Conservation (phyloP, 1,284 basidiomycete species). For the Moesziomyces sp. region DNA sequence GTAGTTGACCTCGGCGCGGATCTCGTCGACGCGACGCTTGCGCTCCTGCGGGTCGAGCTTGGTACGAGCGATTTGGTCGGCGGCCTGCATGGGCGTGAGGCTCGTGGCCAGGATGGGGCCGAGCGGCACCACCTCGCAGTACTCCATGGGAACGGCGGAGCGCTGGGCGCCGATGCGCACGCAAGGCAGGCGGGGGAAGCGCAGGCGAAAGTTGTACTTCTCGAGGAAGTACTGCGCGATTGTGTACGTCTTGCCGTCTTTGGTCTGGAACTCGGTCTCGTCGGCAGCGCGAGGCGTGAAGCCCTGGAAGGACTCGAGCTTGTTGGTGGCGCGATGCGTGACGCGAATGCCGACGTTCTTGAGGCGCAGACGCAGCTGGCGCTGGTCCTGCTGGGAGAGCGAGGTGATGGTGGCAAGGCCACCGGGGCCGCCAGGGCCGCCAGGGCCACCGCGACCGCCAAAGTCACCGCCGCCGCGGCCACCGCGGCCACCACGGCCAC, state of each 20-base stretch:
- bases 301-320: conserved; percentile 49
- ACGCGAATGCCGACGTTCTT: conserved; percentile 37
- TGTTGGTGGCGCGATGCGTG: conserved; percentile 48
- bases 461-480: conserved; percentile 25
- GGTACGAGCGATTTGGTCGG: conserved; percentile 42
- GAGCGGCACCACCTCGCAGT: conserved; percentile 36
- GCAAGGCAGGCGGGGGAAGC: conserved; percentile 43
- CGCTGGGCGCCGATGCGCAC: conserved; percentile 33
- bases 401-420: conserved; percentile 10
- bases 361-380: conserved; percentile 50
- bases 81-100: conserved; percentile 36
- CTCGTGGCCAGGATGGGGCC: conserved; percentile 43
- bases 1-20: conserved; percentile 45
- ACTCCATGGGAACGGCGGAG: conserved; percentile 49
- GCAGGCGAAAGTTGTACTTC: conserved; percentile 47
- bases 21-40: conserved; percentile 34
- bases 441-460: conserved; percentile 42
- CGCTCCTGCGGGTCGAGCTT: conserved; percentile 36
- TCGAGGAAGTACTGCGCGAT: conserved; percentile 43
- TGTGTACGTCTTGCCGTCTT: conserved; percentile 28
- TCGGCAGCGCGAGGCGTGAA: conserved; percentile 37
- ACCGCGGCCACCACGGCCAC: conserved; percentile 23
- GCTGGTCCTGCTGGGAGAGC: conserved; percentile 28
- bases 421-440: conserved; percentile 37
- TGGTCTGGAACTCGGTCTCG: conserved; percentile 30